A percentile compares a stretch with the other conserved stretches of the same genome.
These are phyloP conservation scores for Komagataella phaffii DNA, from an alignment of 805 yeast species.

Conservation along the genomic window DNA sequence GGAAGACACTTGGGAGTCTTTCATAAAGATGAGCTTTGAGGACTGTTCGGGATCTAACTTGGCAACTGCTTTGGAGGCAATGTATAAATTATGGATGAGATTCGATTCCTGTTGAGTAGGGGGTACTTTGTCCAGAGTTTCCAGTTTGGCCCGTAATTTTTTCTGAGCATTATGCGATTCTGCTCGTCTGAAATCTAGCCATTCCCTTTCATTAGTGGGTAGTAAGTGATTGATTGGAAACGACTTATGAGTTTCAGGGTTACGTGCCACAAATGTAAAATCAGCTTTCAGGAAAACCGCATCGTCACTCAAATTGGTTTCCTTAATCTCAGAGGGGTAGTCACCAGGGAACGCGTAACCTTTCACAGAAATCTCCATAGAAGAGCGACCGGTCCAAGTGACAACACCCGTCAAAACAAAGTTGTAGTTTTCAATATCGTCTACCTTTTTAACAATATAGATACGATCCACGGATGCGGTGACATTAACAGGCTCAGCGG, in stretches of 20 bases:
- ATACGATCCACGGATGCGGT: conserved; percentile 92
- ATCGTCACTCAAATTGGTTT: conserved; percentile 43
- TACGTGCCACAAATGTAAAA: conserved; percentile 91
- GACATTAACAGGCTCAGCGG: conserved; percentile 91
- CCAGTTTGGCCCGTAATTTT: conserved; percentile 59
- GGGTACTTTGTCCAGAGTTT: conserved; percentile 48
- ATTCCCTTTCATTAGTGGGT: conserved; percentile 63
- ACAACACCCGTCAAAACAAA: conserved; percentile 83
- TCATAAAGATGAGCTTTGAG: conserved; percentile 48
- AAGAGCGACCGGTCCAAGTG: conserved; percentile 88
- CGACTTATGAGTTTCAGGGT: conserved; percentile 83
- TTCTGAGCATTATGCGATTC: conserved; percentile 83
- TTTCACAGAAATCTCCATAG: conserved; percentile 88
- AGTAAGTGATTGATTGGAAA: conserved; percentile 74
- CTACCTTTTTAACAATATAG: conserved; percentile 73
- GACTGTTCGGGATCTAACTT: conserved; percentile 24
- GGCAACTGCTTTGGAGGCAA: conserved; percentile 23
- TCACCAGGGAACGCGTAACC: conserved; percentile 64
- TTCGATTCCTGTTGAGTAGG: conserved; percentile 66
- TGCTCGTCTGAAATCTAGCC: conserved; percentile 78
- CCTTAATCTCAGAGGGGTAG: conserved; percentile 38
- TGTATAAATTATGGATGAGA: conserved; percentile 70
- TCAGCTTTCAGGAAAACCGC: conserved; percentile 78
- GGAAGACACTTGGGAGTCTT: conserved; percentile 55
- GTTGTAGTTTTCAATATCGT: conserved; percentile 61